These are phyloP conservation scores for Arthrobotrys musiformis DNA, from an alignment of 2,329 filamentous ascomycete genomes.

Conservation along the genomic window DNA sequence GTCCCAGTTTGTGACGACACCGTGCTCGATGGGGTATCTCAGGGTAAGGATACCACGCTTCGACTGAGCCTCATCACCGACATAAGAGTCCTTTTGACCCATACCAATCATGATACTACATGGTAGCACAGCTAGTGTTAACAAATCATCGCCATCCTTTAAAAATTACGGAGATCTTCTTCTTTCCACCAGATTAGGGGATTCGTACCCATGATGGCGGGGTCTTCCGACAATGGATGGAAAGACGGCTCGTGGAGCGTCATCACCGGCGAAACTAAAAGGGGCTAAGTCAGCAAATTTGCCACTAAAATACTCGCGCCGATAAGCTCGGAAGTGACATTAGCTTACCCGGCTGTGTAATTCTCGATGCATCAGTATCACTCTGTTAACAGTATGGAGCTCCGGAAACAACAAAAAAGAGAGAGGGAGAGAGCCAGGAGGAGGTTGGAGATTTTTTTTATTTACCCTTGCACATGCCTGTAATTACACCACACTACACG, in stretches of 20 bases:
- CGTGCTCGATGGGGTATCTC: slow-evolving; percentile 99
- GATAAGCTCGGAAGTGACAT: slow-evolving; percentile 5
- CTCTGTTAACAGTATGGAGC: slow-evolving; percentile 46
- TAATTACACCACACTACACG: slow-evolving; percentile 71
- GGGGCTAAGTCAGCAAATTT: slow-evolving; percentile 27
- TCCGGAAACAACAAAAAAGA: background rate
- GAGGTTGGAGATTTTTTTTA: slow-evolving; percentile 7
- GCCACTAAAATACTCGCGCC: background rate
- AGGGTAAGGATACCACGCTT: slow-evolving; percentile 99
- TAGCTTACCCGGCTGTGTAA: slow-evolving; percentile 50
- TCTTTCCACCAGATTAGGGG: slow-evolving; percentile 53
- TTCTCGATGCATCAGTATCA: slow-evolving; percentile 46
- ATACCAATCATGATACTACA: slow-evolving; percentile 99
- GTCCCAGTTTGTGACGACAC: slow-evolving; percentile 99
- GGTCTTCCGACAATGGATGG: slow-evolving; percentile 99
- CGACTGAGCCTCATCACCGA: slow-evolving; percentile 99
- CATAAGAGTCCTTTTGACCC: slow-evolving; percentile 99
- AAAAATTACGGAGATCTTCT: background rate
- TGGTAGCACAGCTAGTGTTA: slow-evolving; percentile 58
- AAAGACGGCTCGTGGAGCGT: slow-evolving; percentile 99
- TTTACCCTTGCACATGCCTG: slow-evolving; percentile 99
- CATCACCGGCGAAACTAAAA: slow-evolving; percentile 94
- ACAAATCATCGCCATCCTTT: slow-evolving; percentile 39
- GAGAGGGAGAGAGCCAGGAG: background rate
- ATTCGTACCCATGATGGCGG: slow-evolving; percentile 97